A percentile compares a stretch with the other conserved stretches of the same genome.
Evolutionary conservation across 1,284 basidiomycete genomes (phyloP).

Genomic region (Moniliophthora roreri): DNA sequence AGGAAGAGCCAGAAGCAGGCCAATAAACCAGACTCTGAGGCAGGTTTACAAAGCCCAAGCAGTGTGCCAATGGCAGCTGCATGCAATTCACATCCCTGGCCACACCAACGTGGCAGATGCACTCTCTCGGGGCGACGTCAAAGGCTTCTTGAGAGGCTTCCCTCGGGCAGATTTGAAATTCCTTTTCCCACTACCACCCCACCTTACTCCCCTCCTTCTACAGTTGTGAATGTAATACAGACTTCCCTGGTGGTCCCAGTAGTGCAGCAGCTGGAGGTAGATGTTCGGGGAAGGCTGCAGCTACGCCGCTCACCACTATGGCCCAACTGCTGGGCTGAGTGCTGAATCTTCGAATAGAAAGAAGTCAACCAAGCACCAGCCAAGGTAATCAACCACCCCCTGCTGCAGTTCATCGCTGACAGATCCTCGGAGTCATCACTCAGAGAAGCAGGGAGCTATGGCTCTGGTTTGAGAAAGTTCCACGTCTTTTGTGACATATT

Average conservation of each 20-base stretch:
- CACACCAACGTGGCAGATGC: slow-evolving; percentile 31
- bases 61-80: slow-evolving; percentile 9
- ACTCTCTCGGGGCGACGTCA: slow-evolving; percentile 32
- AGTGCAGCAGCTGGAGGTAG: slow-evolving; percentile 13
- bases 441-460: neutral
- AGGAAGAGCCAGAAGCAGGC: slow-evolving; percentile 26
- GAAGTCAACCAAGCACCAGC: neutral
- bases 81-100: slow-evolving; percentile 23
- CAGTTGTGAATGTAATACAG: slow-evolving; percentile 18
- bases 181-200: slow-evolving; percentile 19
- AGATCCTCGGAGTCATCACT: neutral
- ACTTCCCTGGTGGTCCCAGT: slow-evolving; percentile 12
- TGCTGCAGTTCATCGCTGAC: neutral
- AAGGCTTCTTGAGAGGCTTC: slow-evolving; percentile 26
- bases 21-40: slow-evolving; percentile 30
- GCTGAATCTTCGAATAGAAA: slow-evolving; percentile 30
- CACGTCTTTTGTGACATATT: neutral
- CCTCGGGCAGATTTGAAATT: slow-evolving; percentile 17
- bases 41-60: slow-evolving; percentile 29
- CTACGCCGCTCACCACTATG: slow-evolving; percentile 22
- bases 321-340: slow-evolving; percentile 24
- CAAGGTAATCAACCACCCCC: neutral
- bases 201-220: slow-evolving; percentile 16
- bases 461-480: neutral
- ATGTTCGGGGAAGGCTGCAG: slow-evolving; percentile 11